Evolutionary conservation across 805 yeast genomes (phyloP).

Genomic region (Pachysolen tannophilus): DNA sequence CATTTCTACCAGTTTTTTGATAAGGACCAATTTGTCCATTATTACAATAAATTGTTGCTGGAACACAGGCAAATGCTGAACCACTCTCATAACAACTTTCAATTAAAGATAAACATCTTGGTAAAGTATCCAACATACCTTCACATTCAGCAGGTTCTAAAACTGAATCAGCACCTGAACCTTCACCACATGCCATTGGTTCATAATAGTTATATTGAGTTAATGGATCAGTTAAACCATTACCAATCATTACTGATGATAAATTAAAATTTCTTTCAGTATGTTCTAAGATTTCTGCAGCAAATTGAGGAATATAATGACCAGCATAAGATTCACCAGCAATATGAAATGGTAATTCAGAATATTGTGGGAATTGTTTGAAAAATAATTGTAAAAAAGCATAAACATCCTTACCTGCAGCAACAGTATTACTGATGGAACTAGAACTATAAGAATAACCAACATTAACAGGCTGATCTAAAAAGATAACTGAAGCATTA

Average conservation of each 20-base stretch:
- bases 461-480: conserved; percentile 92
- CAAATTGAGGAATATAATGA: conserved; percentile 69
- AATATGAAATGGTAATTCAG: conserved; percentile 55
- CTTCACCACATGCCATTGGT: conserved; percentile 92
- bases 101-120: conserved; percentile 57
- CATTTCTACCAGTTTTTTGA: conserved; percentile 51
- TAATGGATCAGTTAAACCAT: conserved; percentile 84
- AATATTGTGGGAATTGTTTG: conserved; percentile 71
- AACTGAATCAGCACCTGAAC: conserved; percentile 69
- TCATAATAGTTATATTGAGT: conserved; percentile 72
- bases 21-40: conserved; percentile 53
- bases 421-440: conserved; percentile 57
- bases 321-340: conserved; percentile 86
- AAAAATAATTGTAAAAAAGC: conserved; percentile 79
- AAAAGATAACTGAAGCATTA: conserved; percentile 82
- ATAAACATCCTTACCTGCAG: conserved; percentile 84
- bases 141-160: conserved; percentile 63
- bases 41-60: conserved; percentile 57
- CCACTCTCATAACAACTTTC: conserved; percentile 57
- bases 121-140: conserved; percentile 50
- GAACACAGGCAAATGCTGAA: conserved; percentile 52
- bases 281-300: conserved; percentile 46
- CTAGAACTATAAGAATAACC: conserved; percentile 79
- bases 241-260: conserved; percentile 80
- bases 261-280: conserved; percentile 54